Base-by-base conservation (phyloP, 2,329 filamentous ascomycete species). In the Aspergillus sp. region DNA sequence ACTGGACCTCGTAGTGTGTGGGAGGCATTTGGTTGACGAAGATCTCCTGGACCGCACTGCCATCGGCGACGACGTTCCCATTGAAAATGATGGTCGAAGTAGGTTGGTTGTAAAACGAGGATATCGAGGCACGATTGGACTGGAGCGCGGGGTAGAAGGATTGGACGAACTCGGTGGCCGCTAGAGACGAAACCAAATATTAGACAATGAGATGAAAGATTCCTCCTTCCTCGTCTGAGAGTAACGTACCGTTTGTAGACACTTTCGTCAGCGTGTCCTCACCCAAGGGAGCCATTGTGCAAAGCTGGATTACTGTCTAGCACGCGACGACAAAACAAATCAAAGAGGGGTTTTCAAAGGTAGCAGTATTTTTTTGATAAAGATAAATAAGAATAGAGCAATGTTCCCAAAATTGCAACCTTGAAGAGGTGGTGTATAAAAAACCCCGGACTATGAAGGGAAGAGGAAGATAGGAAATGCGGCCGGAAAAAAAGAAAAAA, bases 91-190 rank as follows among this genome's bases (percentile, higher is more conserved):
- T 92, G 71, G 87, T 86, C 54, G 90, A 78, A 3, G 81, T 69
- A 0, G 75, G 82, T 11, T 81, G 66, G 24, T 84, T 84, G 80
- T 96, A 96, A 81, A 88, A 96, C n/a, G 79, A 78, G 18, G 83
- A 72, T 14, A 96, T 82, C 10, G 80, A 78, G 49, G 78, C 75
- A 63, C 84, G 82, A 47, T 81, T 75, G 59, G 81, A 83, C 75
- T 89, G 87, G 54, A 96, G 80, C n/a, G 89, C 84, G 29, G 83
- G 81, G 78, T 96, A 96, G 80, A 90, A 96, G 63, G 84, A 81
- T 62, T 88, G 86, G 65, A 89, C 82, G 69, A 96, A 94, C 56
- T 78, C 80, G 66, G 89, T 85, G 55, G 91, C 89, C 60, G 88
- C 91, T 90, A 66, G 29, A 54, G 20, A 32, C 2, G 39, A 42